Base-by-base conservation (phyloP, 225 moss, liverwort and hornwort species). In the Sphagnum contortum region DNA sequence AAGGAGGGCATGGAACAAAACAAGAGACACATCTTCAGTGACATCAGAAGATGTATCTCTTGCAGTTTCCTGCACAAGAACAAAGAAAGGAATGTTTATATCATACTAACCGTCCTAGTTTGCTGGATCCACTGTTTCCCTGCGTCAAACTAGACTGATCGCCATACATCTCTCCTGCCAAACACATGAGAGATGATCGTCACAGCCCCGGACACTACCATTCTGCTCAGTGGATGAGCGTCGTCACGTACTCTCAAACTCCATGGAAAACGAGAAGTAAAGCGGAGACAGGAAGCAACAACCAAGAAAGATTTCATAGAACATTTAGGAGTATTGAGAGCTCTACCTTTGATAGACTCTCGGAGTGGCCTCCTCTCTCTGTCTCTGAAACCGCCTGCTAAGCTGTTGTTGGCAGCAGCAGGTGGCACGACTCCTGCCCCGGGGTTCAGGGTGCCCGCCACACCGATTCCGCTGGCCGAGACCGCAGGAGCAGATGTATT, bases 41-140 rank as follows among this genome's bases (percentile, higher is more conserved):
- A n/a, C n/a, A n/a, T n/a, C n/a, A n/a, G n/a, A n/a, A n/a, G n/a
- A n/a, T n/a, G n/a, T n/a, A n/a, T n/a, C n/a, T n/a, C n/a, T n/a
- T n/a, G n/a, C 29, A 29, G 29, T 29, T 29, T 29, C 29, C 29
- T 29, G 29, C 29, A 29, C 29, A 29, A 29, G 29, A 29, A 29
- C 29, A 29, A 29, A 29, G 29, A 29, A 29, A 29, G 29, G 29
- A 29, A 29, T 29, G 29, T 29, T 29, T 29, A 29, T 29, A 29
- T 29, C 29, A 29, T 29, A 29, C 49, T 52, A 64, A 84, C 84
- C 84, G 77, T 78, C 78, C 84, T 51, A 68, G 71, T 71, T 81
- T 84, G 29, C 77, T 78, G 12, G 81, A 67, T 73, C 80, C 84
- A 48, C 71, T 75, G 55, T 71, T 66, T 49, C 71, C 75, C 73